These are phyloP conservation scores for Verruconis gallopava DNA, from an alignment of 2,329 filamentous ascomycete species.

Conservation along the genomic window DNA sequence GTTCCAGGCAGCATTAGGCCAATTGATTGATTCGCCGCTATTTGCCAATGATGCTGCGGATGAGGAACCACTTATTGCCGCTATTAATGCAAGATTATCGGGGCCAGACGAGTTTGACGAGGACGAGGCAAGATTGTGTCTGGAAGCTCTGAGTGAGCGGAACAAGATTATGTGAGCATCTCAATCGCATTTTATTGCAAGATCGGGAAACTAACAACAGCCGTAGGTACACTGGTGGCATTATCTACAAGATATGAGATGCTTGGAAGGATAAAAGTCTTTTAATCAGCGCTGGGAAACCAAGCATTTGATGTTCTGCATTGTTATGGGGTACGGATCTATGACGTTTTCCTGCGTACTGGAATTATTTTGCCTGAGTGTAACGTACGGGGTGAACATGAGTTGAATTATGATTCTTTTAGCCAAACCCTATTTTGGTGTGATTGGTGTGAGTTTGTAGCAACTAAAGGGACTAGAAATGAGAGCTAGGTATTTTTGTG, in stretches of 20 bases:
- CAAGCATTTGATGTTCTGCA: not conserved
- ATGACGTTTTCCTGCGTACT: not conserved
- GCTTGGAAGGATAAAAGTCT: too few relatives aligned
- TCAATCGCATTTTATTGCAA: not conserved
- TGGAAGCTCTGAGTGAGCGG: conserved; percentile 65
- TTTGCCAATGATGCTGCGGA: conserved; percentile 78
- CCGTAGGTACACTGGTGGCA: conserved; percentile 27
- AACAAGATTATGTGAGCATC: conserved; percentile 84
- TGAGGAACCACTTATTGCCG: conserved; percentile 59
- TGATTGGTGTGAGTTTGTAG: too few relatives aligned
- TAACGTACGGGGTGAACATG: not conserved
- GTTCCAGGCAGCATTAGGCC: conserved; percentile 73
- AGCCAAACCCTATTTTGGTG: not conserved
- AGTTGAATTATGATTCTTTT: not conserved
- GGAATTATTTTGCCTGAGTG: not conserved
- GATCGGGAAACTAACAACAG: conserved; percentile 2
- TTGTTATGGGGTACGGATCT: not conserved
- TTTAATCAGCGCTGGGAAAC: too few relatives aligned
- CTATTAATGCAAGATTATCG: conserved; percentile 62
- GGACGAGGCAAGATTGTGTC: conserved; percentile 61
- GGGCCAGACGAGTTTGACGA: conserved; percentile 49
- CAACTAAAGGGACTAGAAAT: too few relatives aligned
- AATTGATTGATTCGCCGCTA: conserved; percentile 67
- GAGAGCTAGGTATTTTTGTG: too few relatives aligned
- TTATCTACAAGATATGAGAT: conserved; percentile 36